These are phyloP conservation scores for Phalaenopsis hybrid DNA, from an alignment of 116 monocot species.

Conservation along the genomic window DNA sequence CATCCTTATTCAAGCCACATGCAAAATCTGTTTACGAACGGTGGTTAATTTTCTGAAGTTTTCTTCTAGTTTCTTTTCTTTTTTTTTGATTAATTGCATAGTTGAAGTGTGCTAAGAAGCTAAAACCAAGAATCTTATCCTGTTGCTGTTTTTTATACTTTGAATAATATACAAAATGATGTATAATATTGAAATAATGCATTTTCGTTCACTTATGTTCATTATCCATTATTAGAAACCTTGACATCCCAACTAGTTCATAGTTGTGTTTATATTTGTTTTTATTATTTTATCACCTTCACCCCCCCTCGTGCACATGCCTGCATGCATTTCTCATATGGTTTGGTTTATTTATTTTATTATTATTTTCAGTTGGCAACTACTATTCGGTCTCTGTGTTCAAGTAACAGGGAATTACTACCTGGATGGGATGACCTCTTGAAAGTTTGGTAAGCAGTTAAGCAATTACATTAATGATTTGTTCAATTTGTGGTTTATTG, in stretches of 20 bases:
- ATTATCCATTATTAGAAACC: background rate
- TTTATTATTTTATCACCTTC: no score
- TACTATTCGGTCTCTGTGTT: conserved; percentile 52
- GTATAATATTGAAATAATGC: background rate
- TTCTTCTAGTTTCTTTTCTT: background rate
- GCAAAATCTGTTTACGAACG: background rate
- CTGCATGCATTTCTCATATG: background rate
- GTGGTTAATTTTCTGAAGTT: background rate
- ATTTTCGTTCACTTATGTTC: background rate
- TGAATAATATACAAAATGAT: background rate
- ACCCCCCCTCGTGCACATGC: background rate
- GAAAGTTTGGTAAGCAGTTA: conserved; percentile 61
- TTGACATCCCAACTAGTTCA: no score
- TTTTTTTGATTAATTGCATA: background rate
- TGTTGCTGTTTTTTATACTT: background rate
- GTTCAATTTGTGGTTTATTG: background rate
- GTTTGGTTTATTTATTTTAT: background rate
- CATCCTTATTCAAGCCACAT: background rate
- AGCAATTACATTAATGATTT: background rate
- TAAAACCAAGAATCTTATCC: background rate
- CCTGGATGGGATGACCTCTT: conserved; percentile 72
- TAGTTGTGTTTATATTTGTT: no score
- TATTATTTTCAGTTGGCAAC: conserved; percentile 53
- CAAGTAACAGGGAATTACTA: conserved; percentile 46
- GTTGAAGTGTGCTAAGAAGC: background rate